Evolutionary conservation across 1,139 yeast species (phyloP).

Genomic region (Zygotorulaspora mrakii): DNA sequence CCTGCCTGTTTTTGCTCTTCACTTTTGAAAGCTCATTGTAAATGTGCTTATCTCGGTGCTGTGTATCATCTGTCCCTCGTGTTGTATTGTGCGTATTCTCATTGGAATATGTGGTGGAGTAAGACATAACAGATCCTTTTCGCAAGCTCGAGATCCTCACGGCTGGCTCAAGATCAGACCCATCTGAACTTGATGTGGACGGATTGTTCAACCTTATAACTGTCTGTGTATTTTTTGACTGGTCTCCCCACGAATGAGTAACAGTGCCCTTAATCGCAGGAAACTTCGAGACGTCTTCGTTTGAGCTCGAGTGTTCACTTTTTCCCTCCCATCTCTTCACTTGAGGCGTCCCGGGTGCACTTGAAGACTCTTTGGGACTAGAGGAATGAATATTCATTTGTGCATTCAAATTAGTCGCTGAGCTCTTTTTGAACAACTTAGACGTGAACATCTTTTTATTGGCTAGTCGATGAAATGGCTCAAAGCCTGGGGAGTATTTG

Average conservation of each 20-base stretch:
- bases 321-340: slow-evolving; percentile 6
- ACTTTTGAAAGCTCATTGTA: slow-evolving; percentile 14
- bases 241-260: slow-evolving; percentile 41
- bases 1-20: slow-evolving; percentile 29
- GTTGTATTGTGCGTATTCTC: slow-evolving; percentile 10
- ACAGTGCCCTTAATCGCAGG: slow-evolving; percentile 41
- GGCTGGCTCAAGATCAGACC: slow-evolving; percentile 18
- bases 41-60: slow-evolving; percentile 15
- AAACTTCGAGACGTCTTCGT: slow-evolving; percentile 12
- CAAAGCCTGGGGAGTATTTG: slow-evolving; percentile 31
- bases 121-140: slow-evolving; percentile 8
- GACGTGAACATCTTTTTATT: slow-evolving; percentile 30
- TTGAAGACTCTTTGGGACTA: slow-evolving; percentile 12
- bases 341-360: slow-evolving; percentile 18
- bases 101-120: slow-evolving; percentile 5
- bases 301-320: slow-evolving; percentile 5
- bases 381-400: slow-evolving; percentile 8
- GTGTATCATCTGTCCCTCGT: slow-evolving; percentile 3
- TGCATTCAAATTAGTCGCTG: slow-evolving; percentile 18
- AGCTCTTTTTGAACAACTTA: slow-evolving; percentile 31
- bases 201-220: slow-evolving; percentile 30
- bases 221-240: slow-evolving; percentile 20
- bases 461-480: slow-evolving; percentile 31
- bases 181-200: background rate
- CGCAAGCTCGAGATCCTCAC: slow-evolving; percentile 15